Percentiles rank a stretch among this genome's conserved stretches.
Evolutionary conservation across 352 stramenopile genomes (phyloP).

Genomic region (Phytophthora cryptogea): DNA sequence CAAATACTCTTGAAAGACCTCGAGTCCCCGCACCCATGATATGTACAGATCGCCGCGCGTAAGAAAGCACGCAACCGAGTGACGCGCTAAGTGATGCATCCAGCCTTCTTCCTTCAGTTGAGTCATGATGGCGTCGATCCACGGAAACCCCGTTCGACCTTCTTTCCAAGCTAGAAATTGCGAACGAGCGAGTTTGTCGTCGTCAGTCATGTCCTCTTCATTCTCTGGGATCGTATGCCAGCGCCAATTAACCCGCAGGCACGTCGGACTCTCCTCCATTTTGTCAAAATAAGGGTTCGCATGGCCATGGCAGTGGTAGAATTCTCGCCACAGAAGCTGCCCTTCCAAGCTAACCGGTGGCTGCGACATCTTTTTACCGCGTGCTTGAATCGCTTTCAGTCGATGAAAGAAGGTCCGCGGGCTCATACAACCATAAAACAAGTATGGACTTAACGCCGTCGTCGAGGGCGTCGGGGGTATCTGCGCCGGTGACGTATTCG

Average conservation of each 20-base stretch:
- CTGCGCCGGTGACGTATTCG: slow-evolving; percentile 94
- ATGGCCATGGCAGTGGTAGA: slow-evolving; percentile 87
- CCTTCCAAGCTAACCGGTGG: slow-evolving; percentile 92
- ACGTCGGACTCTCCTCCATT: slow-evolving; percentile 94
- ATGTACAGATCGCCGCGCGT: slow-evolving; percentile 97
- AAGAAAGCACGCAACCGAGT: slow-evolving; percentile 98
- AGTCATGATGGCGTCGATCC: slow-evolving; percentile 98
- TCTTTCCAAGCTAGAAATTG: slow-evolving; percentile 94
- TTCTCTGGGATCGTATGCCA: slow-evolving; percentile 81
- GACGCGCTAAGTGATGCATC: slow-evolving; percentile 90
- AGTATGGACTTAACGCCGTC: slow-evolving; percentile 94
- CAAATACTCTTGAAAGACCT: slow-evolving; percentile 92
- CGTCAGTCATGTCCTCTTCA: slow-evolving; percentile 59
- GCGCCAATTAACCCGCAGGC: slow-evolving; percentile 84
- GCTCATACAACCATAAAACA: slow-evolving; percentile 94
- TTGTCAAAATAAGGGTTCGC: slow-evolving; percentile 91
- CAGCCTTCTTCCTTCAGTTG: slow-evolving; percentile 90
- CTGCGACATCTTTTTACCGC: slow-evolving; percentile 63
- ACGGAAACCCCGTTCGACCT: slow-evolving; percentile 96
- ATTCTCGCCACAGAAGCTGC: slow-evolving; percentile 97
- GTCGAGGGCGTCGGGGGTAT: slow-evolving; percentile 88
- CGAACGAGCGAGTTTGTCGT: slow-evolving; percentile 78
- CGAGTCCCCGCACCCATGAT: slow-evolving; percentile 92
- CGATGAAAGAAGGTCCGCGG: slow-evolving; percentile 90
- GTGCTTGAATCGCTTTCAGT: slow-evolving; percentile 75